A percentile compares a stretch with the other conserved stretches of the same genome.
phyloP scores from a whole-genome alignment of 768 basidiomycete species.

The Suillus subalutaceus region DNA sequence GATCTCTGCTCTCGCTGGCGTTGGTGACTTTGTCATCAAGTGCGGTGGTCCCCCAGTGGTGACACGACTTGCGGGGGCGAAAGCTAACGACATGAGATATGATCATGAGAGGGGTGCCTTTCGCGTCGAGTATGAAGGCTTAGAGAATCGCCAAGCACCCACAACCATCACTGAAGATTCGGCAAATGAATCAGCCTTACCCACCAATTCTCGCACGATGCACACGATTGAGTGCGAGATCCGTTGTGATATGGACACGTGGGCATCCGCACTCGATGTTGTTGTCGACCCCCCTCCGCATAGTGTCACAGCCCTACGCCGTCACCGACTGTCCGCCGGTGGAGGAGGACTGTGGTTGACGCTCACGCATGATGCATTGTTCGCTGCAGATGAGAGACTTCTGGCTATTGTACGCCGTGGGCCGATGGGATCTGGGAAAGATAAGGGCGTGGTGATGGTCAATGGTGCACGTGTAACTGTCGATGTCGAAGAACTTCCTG shows the following conservation, averaged over 20 bases:
- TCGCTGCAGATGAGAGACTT: slow-evolving; percentile 76
- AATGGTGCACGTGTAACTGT: slow-evolving; percentile 86
- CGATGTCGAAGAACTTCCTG: slow-evolving; percentile 87
- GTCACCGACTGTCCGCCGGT: slow-evolving; percentile 82
- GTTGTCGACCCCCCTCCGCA: slow-evolving; percentile 93
- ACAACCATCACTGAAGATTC: slow-evolving; percentile 21
- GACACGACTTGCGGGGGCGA: slow-evolving; percentile 81
- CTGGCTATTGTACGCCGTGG: slow-evolving; percentile 75
- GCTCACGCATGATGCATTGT: slow-evolving; percentile 81
- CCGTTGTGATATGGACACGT: slow-evolving; percentile 89
- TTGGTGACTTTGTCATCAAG: slow-evolving; percentile 95
- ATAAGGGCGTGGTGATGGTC: slow-evolving; percentile 83
- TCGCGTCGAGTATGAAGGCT: slow-evolving; percentile 82
- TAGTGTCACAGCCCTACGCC: slow-evolving; percentile 75
- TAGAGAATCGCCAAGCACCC: slow-evolving; percentile 47
- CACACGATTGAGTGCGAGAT: slow-evolving; percentile 85
- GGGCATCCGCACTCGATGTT: slow-evolving; percentile 82
- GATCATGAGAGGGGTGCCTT: slow-evolving; percentile 86
- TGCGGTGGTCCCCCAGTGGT: slow-evolving; percentile 93
- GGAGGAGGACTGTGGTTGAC: slow-evolving; percentile 97
- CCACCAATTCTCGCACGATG: slow-evolving; percentile 26
- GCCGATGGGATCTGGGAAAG: slow-evolving; percentile 58
- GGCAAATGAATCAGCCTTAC: slow-evolving; percentile 17
- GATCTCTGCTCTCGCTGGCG: slow-evolving; percentile 85
- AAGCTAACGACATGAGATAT: slow-evolving; percentile 72